Base-by-base conservation (phyloP, 495 filamentous ascomycete species). In the Cercophora scortea region DNA sequence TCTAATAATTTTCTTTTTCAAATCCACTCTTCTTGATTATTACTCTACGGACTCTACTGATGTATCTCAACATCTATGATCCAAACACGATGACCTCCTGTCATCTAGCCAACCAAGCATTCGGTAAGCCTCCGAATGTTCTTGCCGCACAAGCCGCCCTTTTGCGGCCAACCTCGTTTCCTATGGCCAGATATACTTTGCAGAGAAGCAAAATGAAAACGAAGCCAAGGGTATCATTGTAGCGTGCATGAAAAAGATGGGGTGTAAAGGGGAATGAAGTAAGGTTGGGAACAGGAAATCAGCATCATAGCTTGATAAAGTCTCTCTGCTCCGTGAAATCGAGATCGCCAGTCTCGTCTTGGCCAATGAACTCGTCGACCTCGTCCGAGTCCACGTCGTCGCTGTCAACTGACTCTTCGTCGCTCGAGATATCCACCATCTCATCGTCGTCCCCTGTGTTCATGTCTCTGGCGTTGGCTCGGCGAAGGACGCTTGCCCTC, bases 371-470 rank as follows among this genome's bases (percentile, higher is more conserved):
- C 65, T 94, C 89, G 45, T 87, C 86, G 48, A 92, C 78, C 47
- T 83, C 84, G 60, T 94, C 91, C 33, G 89, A 95, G 68, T 95
- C 91, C 64, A 95, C 79, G 68, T 95, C 91, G 63, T 94, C 84
- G 61, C 84, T 85, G 60, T 90, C 83, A 58, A 85, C 85, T 60
- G 81, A 81, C 51, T 87, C 84, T 44, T 89, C 88, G 59, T 95
- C 90, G 72, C 89, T 94, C 55, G 88, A 90, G 34, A 89, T 61
- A 62, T 94, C 88, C 64, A 80, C 85, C 59, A 84, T 79, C 49
- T 88, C 84, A 7, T 79, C 80, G 53, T 78, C 80, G 52, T 77
- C 70, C 16, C 62, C 63, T 9, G 32, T 12, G 43, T 45, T 45
- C 19, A 49, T 48, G 36, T 55, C 61, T 17, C 50, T 44, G 43